A percentile compares a stretch with the other conserved stretches of the same genome.
Evolutionary conservation across 2,329 filamentous ascomycete genomes (phyloP).

Genomic region (Stachybotrys elegans): DNA sequence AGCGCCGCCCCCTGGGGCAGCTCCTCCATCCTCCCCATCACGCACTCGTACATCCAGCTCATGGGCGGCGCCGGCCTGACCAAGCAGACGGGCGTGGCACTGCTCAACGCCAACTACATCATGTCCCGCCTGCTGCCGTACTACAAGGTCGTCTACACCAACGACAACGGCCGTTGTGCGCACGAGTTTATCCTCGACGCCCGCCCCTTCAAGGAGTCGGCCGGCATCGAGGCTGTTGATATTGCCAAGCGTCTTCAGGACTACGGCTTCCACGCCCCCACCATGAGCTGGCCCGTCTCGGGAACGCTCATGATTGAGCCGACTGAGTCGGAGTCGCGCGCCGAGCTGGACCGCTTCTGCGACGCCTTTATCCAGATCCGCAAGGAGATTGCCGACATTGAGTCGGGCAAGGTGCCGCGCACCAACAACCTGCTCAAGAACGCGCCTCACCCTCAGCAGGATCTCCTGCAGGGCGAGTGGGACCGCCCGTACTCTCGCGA

Average conservation of each 20-base stretch:
- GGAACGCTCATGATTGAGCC: conserved; percentile 98
- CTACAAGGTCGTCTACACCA: conserved; percentile 92
- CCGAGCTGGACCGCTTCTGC: conserved; percentile 89
- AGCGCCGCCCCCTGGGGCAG: conserved; percentile 34
- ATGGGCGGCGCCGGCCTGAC: conserved; percentile 61
- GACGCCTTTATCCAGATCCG: conserved; percentile 85
- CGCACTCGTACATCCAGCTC: conserved; percentile 91
- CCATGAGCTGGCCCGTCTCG: conserved; percentile 93
- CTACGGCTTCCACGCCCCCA: conserved; percentile 95
- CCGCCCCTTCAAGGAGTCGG: conserved; percentile 75
- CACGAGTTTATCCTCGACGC: conserved; percentile 96
- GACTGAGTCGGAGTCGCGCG: conserved; percentile 87
- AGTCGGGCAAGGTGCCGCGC: conserved; percentile 69
- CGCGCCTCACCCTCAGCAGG: conserved; percentile 78
- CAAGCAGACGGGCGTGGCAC: conserved; percentile 82
- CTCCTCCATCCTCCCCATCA: conserved; percentile 88
- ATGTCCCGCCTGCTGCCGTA: conserved; percentile 79
- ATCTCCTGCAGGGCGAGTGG: conserved; percentile 71
- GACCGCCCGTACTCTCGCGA: conserved; percentile 75
- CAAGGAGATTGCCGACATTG: conserved; percentile 75
- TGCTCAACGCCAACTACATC: conserved; percentile 98
- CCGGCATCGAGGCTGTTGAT: conserved; percentile 86
- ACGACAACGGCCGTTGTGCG: conserved; percentile 79
- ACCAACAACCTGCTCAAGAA: conserved; percentile 84
- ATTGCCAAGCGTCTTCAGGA: conserved; percentile 95